Evolutionary conservation across 1,139 yeast genomes (phyloP).

Genomic region (Zygotorulaspora mrakii): DNA sequence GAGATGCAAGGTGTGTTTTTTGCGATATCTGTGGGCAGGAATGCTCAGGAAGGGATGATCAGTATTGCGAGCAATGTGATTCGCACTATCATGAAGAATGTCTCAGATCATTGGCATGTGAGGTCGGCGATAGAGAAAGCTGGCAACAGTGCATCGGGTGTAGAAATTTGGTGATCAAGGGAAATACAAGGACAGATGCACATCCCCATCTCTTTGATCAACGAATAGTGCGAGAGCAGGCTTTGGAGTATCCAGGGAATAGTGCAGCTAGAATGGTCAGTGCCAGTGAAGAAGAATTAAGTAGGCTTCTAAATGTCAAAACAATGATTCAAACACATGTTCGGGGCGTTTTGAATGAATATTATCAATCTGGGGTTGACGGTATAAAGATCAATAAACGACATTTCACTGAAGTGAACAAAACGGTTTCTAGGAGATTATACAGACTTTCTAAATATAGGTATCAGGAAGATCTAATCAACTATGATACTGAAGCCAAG

Average conservation of each 20-base stretch:
- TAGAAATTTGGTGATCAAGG: slow-evolving; percentile 4
- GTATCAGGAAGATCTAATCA: slow-evolving; percentile 19
- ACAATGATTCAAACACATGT: slow-evolving; percentile 51
- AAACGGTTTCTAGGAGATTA: slow-evolving; percentile 42
- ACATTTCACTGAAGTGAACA: slow-evolving; percentile 46
- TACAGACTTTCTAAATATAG: slow-evolving; percentile 35
- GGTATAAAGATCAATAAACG: slow-evolving; percentile 37
- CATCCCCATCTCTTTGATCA: no score
- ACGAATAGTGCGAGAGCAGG: no score
- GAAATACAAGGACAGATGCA: no score
- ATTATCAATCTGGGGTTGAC: slow-evolving; percentile 40
- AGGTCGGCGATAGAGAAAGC: slow-evolving; percentile 23
- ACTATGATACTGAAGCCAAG: slow-evolving; percentile 24
- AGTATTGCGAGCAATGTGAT: slow-evolving; percentile 24
- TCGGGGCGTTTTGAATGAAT: slow-evolving; percentile 47
- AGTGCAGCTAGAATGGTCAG: no score
- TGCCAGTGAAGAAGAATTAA: slow-evolving; percentile 13
- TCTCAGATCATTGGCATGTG: slow-evolving; percentile 22
- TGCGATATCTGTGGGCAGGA: slow-evolving; percentile 28
- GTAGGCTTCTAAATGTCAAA: slow-evolving; percentile 43
- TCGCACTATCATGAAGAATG: slow-evolving; percentile 27
- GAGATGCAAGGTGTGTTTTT: slow-evolving; percentile 4
- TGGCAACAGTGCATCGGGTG: slow-evolving; percentile 28
- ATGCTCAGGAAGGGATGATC: slow-evolving; percentile 14
- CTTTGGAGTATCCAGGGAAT: no score